Evolutionary conservation across 805 yeast genomes (phyloP).

Genomic region (Schizosaccharomyces octosporus): DNA sequence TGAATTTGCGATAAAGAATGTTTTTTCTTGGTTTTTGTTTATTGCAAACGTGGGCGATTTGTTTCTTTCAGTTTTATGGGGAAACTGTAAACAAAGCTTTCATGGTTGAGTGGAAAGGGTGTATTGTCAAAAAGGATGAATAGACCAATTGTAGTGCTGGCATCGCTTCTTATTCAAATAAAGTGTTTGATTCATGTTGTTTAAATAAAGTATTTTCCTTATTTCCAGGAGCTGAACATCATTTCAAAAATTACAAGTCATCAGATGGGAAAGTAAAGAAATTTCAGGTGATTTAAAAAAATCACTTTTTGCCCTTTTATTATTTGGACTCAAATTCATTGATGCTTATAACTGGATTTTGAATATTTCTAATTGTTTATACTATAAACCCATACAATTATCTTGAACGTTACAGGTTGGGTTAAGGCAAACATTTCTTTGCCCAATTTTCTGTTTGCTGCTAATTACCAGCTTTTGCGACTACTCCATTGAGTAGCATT

Average conservation of each 20-base stretch:
- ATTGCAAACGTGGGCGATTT: too few species aligned
- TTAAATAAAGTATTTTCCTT: conserved; percentile 26
- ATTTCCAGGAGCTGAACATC: conserved; percentile 35
- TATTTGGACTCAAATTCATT: too few species aligned
- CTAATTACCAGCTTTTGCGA: conserved; percentile 45
- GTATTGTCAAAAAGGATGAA: too few species aligned
- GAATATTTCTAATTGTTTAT: background rate
- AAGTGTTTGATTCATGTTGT: too few species aligned
- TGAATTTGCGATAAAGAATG: too few species aligned
- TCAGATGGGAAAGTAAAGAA: conserved; percentile 12
- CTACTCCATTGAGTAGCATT: conserved; percentile 18
- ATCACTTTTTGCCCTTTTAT: too few species aligned
- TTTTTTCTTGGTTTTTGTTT: too few species aligned
- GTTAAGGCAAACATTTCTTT: conserved; percentile 14
- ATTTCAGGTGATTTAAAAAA: background rate
- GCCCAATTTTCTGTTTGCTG: conserved; percentile 31
- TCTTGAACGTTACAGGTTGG: background rate
- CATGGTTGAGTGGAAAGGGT: too few species aligned
- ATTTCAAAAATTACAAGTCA: conserved; percentile 22
- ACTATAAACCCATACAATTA: background rate
- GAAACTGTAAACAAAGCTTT: too few species aligned
- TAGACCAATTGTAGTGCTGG: too few species aligned
- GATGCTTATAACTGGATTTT: background rate
- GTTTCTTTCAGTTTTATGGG: too few species aligned
- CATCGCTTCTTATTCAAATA: too few species aligned